A percentile compares a stretch with the other conserved stretches of the same genome.
Conservation (phyloP, 352 stramenopile genomes). For the Phytophthora tentaculata region DNA sequence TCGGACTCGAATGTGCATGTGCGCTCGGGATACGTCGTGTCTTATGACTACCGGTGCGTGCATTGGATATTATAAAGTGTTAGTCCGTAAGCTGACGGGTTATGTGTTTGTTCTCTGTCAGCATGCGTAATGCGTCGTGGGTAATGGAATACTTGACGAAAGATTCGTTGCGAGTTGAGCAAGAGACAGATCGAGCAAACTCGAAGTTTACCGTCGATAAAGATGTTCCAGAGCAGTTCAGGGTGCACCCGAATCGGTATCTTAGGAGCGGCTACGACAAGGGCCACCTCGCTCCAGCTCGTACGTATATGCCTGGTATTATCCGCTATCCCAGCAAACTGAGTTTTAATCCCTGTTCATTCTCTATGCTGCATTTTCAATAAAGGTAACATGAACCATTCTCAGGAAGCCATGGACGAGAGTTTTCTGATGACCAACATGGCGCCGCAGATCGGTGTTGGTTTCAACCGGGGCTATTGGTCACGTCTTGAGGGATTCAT, state of each 20-base stretch:
- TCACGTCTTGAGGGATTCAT: conserved; percentile 87
- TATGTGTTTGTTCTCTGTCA: conserved; percentile 20
- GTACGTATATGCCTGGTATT: conserved; percentile 32
- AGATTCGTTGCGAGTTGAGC: conserved; percentile 65
- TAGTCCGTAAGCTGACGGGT: background rate
- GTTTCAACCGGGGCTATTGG: conserved; percentile 92
- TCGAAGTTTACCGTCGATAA: conserved; percentile 89
- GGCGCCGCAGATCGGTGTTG: conserved; percentile 89
- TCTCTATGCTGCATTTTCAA: background rate
- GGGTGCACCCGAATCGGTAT: conserved; percentile 90
- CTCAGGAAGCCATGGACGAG: conserved; percentile 88
- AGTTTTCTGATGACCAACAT: conserved; percentile 97
- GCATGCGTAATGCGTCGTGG: conserved; percentile 86
- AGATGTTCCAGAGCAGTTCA: conserved; percentile 74
- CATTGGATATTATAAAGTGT: background rate
- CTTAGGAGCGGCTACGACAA: conserved; percentile 94
- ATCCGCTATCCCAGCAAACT: background rate
- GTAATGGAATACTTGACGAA: conserved; percentile 86
- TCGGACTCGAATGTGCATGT: conserved; percentile 76
- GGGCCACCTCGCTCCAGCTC: conserved; percentile 92
- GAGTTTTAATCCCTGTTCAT: background rate
- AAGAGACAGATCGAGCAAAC: conserved; percentile 82
- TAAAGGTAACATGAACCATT: conserved; percentile 86
- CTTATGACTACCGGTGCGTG: conserved; percentile 82
- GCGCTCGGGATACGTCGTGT: conserved; percentile 81